Conservation (phyloP, 805 yeast species). For the Saturnispora besseyi region DNA sequence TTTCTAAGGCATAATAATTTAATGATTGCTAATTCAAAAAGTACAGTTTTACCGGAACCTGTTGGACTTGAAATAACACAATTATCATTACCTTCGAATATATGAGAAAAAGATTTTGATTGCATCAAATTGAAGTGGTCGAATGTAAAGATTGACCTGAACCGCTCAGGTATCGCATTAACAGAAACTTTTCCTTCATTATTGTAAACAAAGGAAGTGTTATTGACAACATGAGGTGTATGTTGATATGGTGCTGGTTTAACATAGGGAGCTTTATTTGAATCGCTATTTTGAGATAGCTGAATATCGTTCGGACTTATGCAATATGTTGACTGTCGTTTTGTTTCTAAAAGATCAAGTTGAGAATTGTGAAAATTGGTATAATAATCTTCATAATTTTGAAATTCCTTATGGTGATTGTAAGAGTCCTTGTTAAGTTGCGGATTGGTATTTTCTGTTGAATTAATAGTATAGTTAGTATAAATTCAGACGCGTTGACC, state of each 20-base stretch:
- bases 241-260: background rate
- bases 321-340: background rate
- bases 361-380: background rate
- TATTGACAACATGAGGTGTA: background rate
- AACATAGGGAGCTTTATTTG: background rate
- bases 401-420: background rate
- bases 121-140: conserved; percentile 69
- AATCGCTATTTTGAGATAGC: background rate
- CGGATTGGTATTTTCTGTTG: too few species aligned
- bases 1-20: conserved; percentile 30
- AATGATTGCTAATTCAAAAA: conserved; percentile 69
- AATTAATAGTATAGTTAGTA: too few species aligned
- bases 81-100: conserved; percentile 83
- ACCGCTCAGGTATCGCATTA: conserved; percentile 30
- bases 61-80: conserved; percentile 96
- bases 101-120: conserved; percentile 80
- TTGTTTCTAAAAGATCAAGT: background rate
- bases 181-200: background rate
- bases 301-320: background rate
- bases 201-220: background rate
- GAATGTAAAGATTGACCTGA: conserved; percentile 25
- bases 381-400: background rate
- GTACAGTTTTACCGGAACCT: conserved; percentile 95
- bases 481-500: too few species aligned
- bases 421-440: background rate